Evolutionary conservation across 2,329 filamentous ascomycete species (phyloP), one percentile per base, ranked within the genome.

Genomic region (Monilinia vaccinii-corymbosi): DNA sequence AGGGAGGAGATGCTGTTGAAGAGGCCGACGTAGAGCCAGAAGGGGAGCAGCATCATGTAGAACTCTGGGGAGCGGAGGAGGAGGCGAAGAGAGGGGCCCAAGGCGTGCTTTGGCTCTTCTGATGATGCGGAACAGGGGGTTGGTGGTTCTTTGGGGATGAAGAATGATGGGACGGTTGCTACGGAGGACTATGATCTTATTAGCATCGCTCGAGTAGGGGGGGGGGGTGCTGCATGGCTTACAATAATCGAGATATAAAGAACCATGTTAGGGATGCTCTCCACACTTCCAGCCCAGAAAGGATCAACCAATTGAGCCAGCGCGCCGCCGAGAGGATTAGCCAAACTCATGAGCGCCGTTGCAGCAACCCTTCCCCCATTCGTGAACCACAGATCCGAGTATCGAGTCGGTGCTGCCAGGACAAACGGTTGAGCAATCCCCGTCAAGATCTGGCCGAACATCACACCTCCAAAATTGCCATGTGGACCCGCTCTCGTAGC

Each of bases 371-470:
- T 84, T 9, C 92, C 93, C 13, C 79, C 77, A 68, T 88, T 86
- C 1, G 90, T 92, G 75, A 97, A 97, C 94, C 94, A 97, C 62
- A 96, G 77, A 71, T 97, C 92, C 58, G 89, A 94, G 74, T 96
- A 99, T 63, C 90, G 80, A 0, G 94, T 93, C 0, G 94, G 93
- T 0, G 93, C 91, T 8, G 88, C 85, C 11, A 97, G 82, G 14
- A 96, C 90, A 72, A 97, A 97, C 0, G 94, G 92, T 71, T 99
- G 94, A 0, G 91, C 86, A 44, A 97, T 79, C 0, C 93, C 94
- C 56, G 89, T 91, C 62, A 99, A 73, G 71, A 97, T 87, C 76
- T 97, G 93, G 5, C 93, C 93, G 67, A 95, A 86, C 87, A 97
- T 90, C 63, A 91, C 86, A 48, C 88, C 79, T 46, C 85, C 85